phyloP scores from a whole-genome alignment of 306 rosid species.

The Comarum palustre region DNA sequence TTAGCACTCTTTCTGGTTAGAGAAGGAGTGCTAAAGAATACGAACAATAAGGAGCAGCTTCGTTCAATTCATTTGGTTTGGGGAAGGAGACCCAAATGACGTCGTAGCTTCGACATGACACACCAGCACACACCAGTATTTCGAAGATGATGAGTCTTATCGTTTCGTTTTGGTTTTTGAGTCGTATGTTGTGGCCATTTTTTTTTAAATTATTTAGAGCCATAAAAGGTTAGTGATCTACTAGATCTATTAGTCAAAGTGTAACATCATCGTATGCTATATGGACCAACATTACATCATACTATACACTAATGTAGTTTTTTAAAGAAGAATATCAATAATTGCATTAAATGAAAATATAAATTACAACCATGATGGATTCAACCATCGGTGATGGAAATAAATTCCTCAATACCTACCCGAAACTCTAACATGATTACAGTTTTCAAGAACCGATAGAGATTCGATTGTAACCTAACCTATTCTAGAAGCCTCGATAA shows the following conservation, averaged over 20 bases:
- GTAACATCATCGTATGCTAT: background rate
- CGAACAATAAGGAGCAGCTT: background rate
- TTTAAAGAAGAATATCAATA: too few relatives aligned
- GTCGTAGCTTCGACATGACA: too few relatives aligned
- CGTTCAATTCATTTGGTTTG: background rate
- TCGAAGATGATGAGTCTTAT: background rate
- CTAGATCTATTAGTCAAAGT: background rate
- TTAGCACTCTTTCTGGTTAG: constrained; percentile 15
- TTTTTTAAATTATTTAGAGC: background rate
- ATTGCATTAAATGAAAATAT: too few relatives aligned
- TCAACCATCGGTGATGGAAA: too few relatives aligned
- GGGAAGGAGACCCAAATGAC: background rate
- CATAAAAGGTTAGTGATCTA: background rate
- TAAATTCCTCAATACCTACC: too few relatives aligned
- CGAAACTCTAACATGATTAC: too few relatives aligned
- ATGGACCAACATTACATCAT: background rate
- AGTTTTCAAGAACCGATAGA: too few relatives aligned
- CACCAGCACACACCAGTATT: background rate
- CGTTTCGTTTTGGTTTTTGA: background rate
- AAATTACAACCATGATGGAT: too few relatives aligned
- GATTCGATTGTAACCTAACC: too few relatives aligned
- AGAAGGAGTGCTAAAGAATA: constrained; percentile 13
- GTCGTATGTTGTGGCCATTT: background rate
- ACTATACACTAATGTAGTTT: too few relatives aligned
- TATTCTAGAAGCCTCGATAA: too few relatives aligned